These are phyloP conservation scores for Talinum fruticosum DNA, from an alignment of 148 eudicot genomes.

Conservation along the genomic window DNA sequence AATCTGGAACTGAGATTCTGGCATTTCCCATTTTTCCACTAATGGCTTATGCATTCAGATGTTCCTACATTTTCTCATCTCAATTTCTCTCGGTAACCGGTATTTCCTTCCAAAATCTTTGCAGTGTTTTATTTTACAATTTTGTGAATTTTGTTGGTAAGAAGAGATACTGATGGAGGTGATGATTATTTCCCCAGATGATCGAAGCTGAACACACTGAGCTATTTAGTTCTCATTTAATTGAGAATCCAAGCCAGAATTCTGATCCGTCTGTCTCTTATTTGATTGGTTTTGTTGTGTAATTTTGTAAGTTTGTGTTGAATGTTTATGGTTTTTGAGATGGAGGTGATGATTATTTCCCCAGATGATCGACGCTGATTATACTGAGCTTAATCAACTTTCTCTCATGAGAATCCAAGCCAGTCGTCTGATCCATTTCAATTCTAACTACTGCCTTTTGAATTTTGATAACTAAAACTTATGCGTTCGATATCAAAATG, in stretches of 20 bases:
- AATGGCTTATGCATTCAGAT: conserved; percentile 33
- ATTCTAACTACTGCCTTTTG: too few relatives aligned
- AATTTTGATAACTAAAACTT: too few relatives aligned
- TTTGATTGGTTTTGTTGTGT: background rate
- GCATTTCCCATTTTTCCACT: conserved; percentile 17
- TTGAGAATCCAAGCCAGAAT: conserved; percentile 30
- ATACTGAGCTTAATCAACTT: conserved; percentile 30
- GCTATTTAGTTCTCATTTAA: conserved; percentile 18
- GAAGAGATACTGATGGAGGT: conserved; percentile 20
- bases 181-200: conserved; percentile 37
- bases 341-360: conserved; percentile 37
- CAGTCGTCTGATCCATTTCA: conserved; percentile 37
- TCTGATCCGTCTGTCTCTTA: conserved; percentile 23
- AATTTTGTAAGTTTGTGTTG: background rate
- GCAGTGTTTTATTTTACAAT: too few relatives aligned
- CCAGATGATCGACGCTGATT: conserved; percentile 41
- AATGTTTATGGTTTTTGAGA: background rate
- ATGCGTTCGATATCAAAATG: too few relatives aligned
- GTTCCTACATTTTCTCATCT: conserved; percentile 24
- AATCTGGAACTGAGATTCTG: conserved; percentile 36
- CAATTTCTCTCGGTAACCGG: background rate
- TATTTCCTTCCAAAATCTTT: background rate
- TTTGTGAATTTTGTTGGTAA: background rate
- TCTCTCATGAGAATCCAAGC: conserved; percentile 33
- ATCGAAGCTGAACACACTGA: conserved; percentile 30